Evolutionary conservation across 2,329 filamentous ascomycete species (phyloP), one percentile per base, ranked within the genome.

Genomic region (Dothiorella sarmentorum): DNA sequence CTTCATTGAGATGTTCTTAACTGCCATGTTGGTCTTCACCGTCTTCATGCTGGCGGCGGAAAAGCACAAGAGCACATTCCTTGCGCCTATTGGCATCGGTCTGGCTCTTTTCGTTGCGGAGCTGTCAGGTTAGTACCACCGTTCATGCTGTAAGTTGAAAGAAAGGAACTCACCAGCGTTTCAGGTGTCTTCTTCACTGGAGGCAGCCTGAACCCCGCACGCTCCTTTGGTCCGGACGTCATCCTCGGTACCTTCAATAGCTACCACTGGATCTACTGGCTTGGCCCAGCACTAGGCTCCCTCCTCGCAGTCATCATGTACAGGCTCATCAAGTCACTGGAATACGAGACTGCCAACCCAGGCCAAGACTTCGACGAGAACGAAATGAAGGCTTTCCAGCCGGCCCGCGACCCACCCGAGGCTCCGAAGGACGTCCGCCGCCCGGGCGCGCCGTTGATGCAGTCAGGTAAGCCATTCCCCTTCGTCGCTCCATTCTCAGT

Each of bases 231-330:
- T 5, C 76, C 76, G 1, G 72, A 70, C 53, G 73, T 78, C 13
- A 71, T 74, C 24, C 65, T 74, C 15, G 60, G 60, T 44, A 68
- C 64, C 18, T 79, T 78, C 61, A 71, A 75, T 7, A 60, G 63
- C 29, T 71, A 78, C 60, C 70, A 77, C 62, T 76, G 75, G 75
- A 76, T 80, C 59, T 80, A 80, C 67, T 80, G 77, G 77, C 62
- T 78, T 29, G 77, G 76, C 0, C 76, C 77, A 2, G 26, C 69
- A 1, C 68, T 72, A 67, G 72, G 72, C 0, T 69, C 69, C 3
- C 29, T 74, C 15, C 63, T 75, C 11, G 74, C 74, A 1, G 71
- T 65, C 10, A 69, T 59, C 5, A 71, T 75, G 60, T 76, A 75
- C 42, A 67, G 64, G 38, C 69, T 76, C 29, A 70, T 76, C 57